Evolutionary conservation across 495 filamentous ascomycete genomes (phyloP).

Genomic region (Aspergillus ellipticus): DNA sequence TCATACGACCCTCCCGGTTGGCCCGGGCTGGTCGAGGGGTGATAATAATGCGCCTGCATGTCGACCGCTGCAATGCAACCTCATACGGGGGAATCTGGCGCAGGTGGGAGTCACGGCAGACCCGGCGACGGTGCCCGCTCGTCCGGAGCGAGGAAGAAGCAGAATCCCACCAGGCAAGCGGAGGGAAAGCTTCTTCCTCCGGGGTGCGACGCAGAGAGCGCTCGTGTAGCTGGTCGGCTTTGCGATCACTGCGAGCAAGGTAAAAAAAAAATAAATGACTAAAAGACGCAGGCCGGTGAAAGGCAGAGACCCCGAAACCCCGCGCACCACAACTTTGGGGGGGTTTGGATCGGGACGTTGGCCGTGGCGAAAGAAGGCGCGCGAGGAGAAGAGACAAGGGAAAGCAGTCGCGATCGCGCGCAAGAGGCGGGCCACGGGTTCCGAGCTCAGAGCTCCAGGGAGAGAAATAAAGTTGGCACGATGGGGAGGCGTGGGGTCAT

Average conservation of each 20-base stretch:
- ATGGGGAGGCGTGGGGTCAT: constrained; percentile 13
- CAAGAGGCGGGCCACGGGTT: constrained; percentile 3
- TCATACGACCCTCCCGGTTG: constrained; percentile 32
- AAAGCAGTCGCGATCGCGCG: constrained; percentile 6
- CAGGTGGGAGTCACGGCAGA: not conserved
- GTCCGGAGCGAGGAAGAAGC: constrained; percentile 7
- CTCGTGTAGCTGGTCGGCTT: not conserved
- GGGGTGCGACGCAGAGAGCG: not conserved
- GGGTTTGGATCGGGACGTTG: not conserved
- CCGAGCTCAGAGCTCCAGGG: constrained; percentile 1
- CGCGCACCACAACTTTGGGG: not conserved
- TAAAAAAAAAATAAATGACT: too few relatives aligned
- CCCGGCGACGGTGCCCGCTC: not conserved
- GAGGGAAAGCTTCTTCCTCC: constrained; percentile 4
- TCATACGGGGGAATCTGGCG: constrained; percentile 16
- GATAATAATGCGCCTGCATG: constrained; percentile 24
- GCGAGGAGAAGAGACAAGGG: not conserved
- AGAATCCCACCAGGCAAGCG: constrained; percentile 2
- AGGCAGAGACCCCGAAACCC: not conserved
- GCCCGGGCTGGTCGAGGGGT: constrained; percentile 17
- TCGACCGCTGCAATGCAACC: constrained; percentile 9
- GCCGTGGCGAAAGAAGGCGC: not conserved
- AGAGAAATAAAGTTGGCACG: constrained; percentile 14
- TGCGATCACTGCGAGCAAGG: not conserved
- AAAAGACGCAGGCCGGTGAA: not conserved